Conservation (phyloP, 495 filamentous ascomycete genomes). For the Penicillium parvum region DNA sequence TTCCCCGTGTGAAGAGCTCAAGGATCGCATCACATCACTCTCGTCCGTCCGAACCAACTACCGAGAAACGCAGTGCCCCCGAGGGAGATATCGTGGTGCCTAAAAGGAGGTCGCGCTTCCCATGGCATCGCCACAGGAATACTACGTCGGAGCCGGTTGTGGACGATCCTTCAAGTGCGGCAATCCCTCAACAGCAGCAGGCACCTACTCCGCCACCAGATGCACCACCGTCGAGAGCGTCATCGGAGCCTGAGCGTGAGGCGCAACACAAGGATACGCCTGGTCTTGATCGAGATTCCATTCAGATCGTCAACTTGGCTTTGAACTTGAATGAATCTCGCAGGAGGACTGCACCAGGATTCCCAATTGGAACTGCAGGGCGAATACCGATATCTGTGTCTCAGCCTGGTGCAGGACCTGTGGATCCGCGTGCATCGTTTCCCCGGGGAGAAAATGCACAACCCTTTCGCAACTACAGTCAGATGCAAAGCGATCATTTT, state of each 20-base stretch:
- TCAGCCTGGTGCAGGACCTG: conserved; percentile 11
- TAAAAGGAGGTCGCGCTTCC: conserved; percentile 41
- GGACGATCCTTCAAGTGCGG: conserved; percentile 7
- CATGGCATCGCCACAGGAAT: conserved; percentile 34
- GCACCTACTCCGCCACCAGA: conserved; percentile 6
- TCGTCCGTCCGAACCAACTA: conserved; percentile 24
- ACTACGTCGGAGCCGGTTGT: conserved; percentile 18
- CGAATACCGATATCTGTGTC: conserved; percentile 42
- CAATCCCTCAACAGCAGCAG: conserved; percentile 7
- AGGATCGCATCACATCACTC: conserved; percentile 23
- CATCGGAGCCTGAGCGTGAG: conserved; percentile 9
- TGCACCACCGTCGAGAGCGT: conserved; percentile 5
- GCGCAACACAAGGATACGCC: conserved; percentile 8
- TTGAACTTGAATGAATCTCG: conserved; percentile 83
- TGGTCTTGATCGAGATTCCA: conserved; percentile 65
- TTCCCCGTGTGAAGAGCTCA: conserved; percentile 30
- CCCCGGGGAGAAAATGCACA: conserved; percentile 12
- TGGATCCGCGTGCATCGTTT: conserved; percentile 16
- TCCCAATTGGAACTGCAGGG: conserved; percentile 49
- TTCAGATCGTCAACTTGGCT: conserved; percentile 87
- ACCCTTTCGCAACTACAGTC: conserved; percentile 18
- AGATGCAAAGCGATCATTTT: conserved; percentile 11
- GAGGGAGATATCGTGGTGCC: conserved; percentile 29
- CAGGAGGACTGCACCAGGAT: conserved; percentile 49
- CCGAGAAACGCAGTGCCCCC: conserved; percentile 30